phyloP scores from a whole-genome alignment of 2,329 filamentous ascomycete genomes.

The Paraconiothyrium brasiliense region DNA sequence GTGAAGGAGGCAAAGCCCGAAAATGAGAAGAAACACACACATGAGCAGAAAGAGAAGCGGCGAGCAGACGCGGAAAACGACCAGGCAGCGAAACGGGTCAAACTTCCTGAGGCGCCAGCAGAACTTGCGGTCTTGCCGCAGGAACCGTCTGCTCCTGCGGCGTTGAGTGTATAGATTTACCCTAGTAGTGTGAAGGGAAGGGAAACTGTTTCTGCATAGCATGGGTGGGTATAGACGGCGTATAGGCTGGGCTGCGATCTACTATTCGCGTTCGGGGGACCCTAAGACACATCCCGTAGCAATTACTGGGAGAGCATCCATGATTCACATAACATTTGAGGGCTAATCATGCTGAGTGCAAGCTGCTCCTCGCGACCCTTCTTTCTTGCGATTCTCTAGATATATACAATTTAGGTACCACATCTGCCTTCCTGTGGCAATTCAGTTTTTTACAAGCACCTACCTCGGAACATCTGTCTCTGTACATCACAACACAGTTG shows the following conservation, averaged over 20 bases:
- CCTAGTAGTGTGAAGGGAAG: neutral
- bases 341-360: too few species aligned
- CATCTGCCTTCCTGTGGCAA: too few species aligned
- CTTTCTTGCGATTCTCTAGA: too few species aligned
- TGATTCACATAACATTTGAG: too few species aligned
- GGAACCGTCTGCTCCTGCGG: conserved; percentile 29
- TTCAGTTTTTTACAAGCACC: too few species aligned
- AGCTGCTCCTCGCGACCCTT: too few species aligned
- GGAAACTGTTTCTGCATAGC: conserved; percentile 14
- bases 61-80: conserved; percentile 27
- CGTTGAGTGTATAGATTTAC: conserved; percentile 29
- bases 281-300: too few species aligned
- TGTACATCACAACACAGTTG: neutral
- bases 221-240: conserved; percentile 13
- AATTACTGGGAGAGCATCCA: too few species aligned
- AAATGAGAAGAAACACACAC: conserved; percentile 19
- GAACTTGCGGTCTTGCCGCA: conserved; percentile 21
- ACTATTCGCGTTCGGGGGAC: too few species aligned
- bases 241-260: conserved; percentile 1
- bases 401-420: too few species aligned
- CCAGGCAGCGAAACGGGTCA: conserved; percentile 39
- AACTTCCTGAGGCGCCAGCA: conserved; percentile 30
- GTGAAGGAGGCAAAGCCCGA: conserved; percentile 35
- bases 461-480: too few species aligned
- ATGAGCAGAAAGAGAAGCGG: conserved; percentile 33